Evolutionary conservation across 176 grass and related monocot genomes (phyloP), one percentile per base, ranked within the genome.

Genomic region (Carex scoparia): DNA sequence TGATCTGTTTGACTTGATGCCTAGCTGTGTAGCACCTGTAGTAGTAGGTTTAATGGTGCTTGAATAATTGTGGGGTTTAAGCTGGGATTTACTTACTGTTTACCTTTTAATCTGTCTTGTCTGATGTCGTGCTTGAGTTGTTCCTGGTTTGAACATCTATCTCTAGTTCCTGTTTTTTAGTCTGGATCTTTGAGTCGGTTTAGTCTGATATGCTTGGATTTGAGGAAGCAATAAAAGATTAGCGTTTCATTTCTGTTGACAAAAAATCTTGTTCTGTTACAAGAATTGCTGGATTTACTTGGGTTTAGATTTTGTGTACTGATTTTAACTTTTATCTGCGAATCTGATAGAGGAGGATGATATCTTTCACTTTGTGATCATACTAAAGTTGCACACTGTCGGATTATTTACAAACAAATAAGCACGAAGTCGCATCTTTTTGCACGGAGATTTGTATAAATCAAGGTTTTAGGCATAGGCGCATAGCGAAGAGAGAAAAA

Each of bases 11-110:
- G 84, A 78, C 69, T 5, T 9, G 33, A 69, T 83, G 23, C 42
- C 63, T 55, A 54, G 48, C 7, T 83, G 63, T 56, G 35, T 83
- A 56, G 81, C 65, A 83, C 40, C 65, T 9, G 10, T 33, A 82
- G 59, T 65, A 64, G 15, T 65, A 65, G 80, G 5, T 63, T 11
- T 68, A 7, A 10, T 51, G 81, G 81, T 83, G 81, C 61, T 83
- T 69, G 81, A 83, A 83, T 83, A 83, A 83, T 83, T 83, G 18
- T 69, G 69, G 81, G 40, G 64, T 69, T 69, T 83, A 31, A 54
- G 49, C 42, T 83, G 42, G 37, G 74, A 28, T 58, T 31, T 58
- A 58, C 32, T 37, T 79, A 18, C 13, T 8, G 28, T 10, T 56
- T 58, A 33, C 35, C 12, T 55, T 76, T 15, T 56, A 12, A 15